Conservation (phyloP, 2,329 filamentous ascomycete species). For the Sporothrix pallida region DNA sequence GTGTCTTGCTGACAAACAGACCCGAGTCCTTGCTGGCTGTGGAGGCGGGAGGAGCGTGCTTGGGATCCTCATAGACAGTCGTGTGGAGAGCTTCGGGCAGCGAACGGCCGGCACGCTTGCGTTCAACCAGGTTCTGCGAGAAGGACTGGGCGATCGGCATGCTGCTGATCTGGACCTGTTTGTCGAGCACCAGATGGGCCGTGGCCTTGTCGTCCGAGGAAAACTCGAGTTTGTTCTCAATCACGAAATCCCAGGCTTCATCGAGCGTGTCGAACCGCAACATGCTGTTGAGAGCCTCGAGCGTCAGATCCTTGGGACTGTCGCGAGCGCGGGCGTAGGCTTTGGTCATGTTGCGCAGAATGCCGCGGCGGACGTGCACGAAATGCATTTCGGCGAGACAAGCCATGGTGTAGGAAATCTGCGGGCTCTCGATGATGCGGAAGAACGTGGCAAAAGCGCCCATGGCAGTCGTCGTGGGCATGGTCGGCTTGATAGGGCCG, state of each 20-base stretch:
- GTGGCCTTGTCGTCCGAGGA: conserved; percentile 47
- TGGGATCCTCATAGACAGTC: conserved; percentile 56
- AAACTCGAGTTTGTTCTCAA: conserved; percentile 62
- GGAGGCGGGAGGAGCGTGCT: conserved; percentile 14
- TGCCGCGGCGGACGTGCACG: conserved; percentile 62
- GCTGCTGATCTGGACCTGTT: conserved; percentile 52
- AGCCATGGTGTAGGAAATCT: conserved; percentile 71
- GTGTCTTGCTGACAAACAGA: conserved; percentile 36
- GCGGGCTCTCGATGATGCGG: conserved; percentile 60
- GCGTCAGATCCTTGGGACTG: conserved; percentile 65
- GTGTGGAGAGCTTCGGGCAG: conserved; percentile 62
- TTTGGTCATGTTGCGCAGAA: conserved; percentile 60
- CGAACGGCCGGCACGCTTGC: conserved; percentile 59
- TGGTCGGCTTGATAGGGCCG: conserved; percentile 60
- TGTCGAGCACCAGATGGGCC: conserved; percentile 54
- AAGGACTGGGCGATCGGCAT: conserved; percentile 60
- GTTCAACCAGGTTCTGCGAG: conserved; percentile 63
- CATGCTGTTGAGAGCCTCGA: conserved; percentile 60
- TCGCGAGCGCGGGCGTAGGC: conserved; percentile 63
- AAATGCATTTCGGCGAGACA: conserved; percentile 74
- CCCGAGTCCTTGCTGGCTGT: background rate
- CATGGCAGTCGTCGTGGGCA: conserved; percentile 56
- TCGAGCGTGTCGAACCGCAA: conserved; percentile 71
- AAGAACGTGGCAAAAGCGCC: conserved; percentile 63
- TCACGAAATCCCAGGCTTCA: conserved; percentile 69